phyloP scores from a whole-genome alignment of 345 rosid species.

The Lumnitzera littorea region DNA sequence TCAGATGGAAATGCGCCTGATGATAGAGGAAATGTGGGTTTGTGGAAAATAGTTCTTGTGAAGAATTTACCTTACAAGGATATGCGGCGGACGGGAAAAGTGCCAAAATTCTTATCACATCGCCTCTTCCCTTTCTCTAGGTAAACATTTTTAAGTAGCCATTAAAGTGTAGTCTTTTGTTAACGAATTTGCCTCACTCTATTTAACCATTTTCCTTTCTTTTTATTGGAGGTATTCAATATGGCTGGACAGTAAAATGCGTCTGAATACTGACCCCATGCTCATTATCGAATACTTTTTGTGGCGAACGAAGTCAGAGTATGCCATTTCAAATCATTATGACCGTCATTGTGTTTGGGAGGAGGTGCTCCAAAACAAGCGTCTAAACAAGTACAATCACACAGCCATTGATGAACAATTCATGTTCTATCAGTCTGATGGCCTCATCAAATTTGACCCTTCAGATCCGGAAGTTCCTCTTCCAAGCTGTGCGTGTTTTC shows the following conservation, averaged over 20 bases:
- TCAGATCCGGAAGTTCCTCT: slow-evolving; percentile 54
- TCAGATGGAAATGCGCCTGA: slow-evolving; percentile 75
- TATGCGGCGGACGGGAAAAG: slow-evolving; percentile 86
- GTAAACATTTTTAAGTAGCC: slow-evolving; percentile 25
- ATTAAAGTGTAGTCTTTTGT: background rate
- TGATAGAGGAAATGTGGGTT: slow-evolving; percentile 62
- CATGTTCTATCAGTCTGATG: slow-evolving; percentile 60
- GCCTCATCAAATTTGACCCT: slow-evolving; percentile 64
- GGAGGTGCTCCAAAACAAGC: slow-evolving; percentile 80
- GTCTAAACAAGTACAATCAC: slow-evolving; percentile 67
- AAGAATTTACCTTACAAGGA: slow-evolving; percentile 69
- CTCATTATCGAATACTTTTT: slow-evolving; percentile 71
- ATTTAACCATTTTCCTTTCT: slow-evolving; percentile 1
- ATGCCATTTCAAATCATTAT: slow-evolving; percentile 94
- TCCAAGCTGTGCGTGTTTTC: slow-evolving; percentile 62
- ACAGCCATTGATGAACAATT: slow-evolving; percentile 77
- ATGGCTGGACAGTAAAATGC: slow-evolving; percentile 95
- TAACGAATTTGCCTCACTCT: slow-evolving; percentile 6
- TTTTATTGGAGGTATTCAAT: slow-evolving; percentile 64
- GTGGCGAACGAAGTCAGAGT: slow-evolving; percentile 78
- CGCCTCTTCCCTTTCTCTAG: slow-evolving; percentile 92
- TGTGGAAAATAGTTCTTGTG: slow-evolving; percentile 79
- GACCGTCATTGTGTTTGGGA: slow-evolving; percentile 96
- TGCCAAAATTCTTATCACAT: slow-evolving; percentile 85
- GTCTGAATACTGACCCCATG: slow-evolving; percentile 77